phyloP scores from a whole-genome alignment of 2,329 filamentous ascomycete genomes.

The Aspergillus pseudoterreus region DNA sequence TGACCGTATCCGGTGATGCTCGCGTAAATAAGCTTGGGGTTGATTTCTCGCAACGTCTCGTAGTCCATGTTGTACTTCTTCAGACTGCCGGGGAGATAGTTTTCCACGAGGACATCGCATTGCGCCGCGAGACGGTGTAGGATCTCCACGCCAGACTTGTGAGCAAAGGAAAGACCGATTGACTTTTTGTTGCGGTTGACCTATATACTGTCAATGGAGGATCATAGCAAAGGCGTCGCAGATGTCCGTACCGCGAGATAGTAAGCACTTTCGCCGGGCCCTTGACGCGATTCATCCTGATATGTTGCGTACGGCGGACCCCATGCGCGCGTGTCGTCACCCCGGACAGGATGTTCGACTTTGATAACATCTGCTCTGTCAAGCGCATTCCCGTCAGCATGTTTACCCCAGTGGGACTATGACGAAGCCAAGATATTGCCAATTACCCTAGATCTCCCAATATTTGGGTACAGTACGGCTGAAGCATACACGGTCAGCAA shows the following conservation, averaged over 20 bases:
- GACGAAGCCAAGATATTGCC: neutral
- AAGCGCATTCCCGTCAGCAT: constrained; percentile 2
- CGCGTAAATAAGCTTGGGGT: constrained; percentile 84
- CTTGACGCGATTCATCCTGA: constrained; percentile 51
- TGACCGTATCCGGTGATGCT: constrained; percentile 97
- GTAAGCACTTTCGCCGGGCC: constrained; percentile 90
- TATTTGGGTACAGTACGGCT: constrained; percentile 98
- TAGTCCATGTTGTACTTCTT: constrained; percentile 93
- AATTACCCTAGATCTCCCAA: constrained; percentile 86
- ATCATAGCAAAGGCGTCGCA: neutral
- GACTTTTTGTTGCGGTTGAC: constrained; percentile 98
- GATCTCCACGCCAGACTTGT: constrained; percentile 77
- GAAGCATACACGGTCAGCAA: constrained; percentile 12
- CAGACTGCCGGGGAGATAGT: constrained; percentile 85
- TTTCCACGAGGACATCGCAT: constrained; percentile 92
- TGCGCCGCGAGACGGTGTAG: constrained; percentile 78
- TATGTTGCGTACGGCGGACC: constrained; percentile 90
- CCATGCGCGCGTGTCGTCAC: constrained; percentile 94
- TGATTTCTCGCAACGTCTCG: constrained; percentile 72
- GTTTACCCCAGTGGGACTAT: neutral
- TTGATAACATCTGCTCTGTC: constrained; percentile 91
- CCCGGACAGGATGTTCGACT: constrained; percentile 85
- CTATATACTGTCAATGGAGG: constrained; percentile 41
- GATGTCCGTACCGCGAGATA: constrained; percentile 69
- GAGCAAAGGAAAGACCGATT: constrained; percentile 83